Conservation (phyloP, 306 rosid genomes). For the Astragalus glycyphyllos region DNA sequence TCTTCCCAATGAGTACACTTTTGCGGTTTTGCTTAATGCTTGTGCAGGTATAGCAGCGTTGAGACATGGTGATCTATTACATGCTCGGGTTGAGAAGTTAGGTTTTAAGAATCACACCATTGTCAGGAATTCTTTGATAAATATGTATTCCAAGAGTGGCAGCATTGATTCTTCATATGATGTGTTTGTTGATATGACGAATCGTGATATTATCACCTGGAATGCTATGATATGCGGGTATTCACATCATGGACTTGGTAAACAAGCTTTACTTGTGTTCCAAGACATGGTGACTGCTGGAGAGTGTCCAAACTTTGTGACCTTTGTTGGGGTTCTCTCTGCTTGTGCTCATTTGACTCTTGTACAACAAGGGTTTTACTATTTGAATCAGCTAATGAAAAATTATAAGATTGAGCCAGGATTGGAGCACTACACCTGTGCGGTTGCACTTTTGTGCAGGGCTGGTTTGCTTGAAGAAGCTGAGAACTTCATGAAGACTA, state of each 20-base stretch:
- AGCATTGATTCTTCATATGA: conserved; percentile 61
- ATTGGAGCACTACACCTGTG: conserved; percentile 82
- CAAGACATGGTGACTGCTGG: conserved; percentile 55
- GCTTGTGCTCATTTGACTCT: conserved; percentile 66
- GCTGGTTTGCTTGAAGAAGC: conserved; percentile 73
- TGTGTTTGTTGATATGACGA: conserved; percentile 50
- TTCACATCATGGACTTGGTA: conserved; percentile 74
- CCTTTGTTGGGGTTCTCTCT: conserved; percentile 65
- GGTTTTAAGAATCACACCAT: conserved; percentile 59
- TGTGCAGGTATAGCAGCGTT: conserved; percentile 64
- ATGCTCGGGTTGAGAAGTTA: conserved; percentile 55
- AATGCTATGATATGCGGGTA: conserved; percentile 71
- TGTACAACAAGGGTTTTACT: conserved; percentile 62
- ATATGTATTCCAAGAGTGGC: conserved; percentile 76
- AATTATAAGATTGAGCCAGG: conserved; percentile 62
- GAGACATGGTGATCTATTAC: conserved; percentile 61
- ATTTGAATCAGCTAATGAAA: conserved; percentile 59
- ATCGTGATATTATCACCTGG: conserved; percentile 59
- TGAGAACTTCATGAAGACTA: conserved; percentile 65
- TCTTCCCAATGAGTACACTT: conserved; percentile 61
- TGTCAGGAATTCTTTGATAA: conserved; percentile 66
- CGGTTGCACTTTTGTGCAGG: conserved; percentile 68
- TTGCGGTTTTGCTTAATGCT: conserved; percentile 63
- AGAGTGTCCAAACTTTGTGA: conserved; percentile 56
- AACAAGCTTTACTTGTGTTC: conserved; percentile 64